Evolutionary conservation across 306 rosid genomes (phyloP), one percentile per base, ranked within the genome.

Genomic region (Alnus glutinosa): DNA sequence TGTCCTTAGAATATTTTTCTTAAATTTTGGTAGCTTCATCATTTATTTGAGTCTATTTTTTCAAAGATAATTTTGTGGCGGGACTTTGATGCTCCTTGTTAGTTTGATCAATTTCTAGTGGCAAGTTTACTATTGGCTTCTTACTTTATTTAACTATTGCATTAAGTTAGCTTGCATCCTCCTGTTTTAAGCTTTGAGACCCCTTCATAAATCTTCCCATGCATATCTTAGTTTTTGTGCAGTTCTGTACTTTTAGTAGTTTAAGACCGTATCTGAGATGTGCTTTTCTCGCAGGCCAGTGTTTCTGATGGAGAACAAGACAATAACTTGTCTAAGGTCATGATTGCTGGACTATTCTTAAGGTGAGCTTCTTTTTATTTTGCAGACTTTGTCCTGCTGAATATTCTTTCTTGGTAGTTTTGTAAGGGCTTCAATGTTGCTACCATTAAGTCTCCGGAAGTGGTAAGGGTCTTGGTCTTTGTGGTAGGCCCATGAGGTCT

Each of bases 291-390:
- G 81, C 92, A 94, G 98, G 92, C 94, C 76, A 89, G 93, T 83
- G 85, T 94, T 82, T 89, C 93, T 58, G 93, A 92, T 86, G 97
- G 92, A 87, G 89, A 87, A 73, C 81, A 81, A 79, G 97, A 90
- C 81, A 86, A 92, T 73, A 92, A 88, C 93, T 89, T 92, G 89
- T 89, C 97, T 3, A 88, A 78, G 84, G 90, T 92, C 83, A 89
- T 90, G 82, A 80, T 94, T 85, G 93, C 90, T 86, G 98, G 98
- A 81, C 85, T 94, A 44, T 90, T 94, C 82, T 75, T 94, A 80
- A 94, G 98, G 97, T 89, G 77, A 78, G 82, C 49, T 71, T 84
- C 76, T 54, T 73, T 90, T 58, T 66, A 4, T 71, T 72, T 30
- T 15, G 19, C 51, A 46, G 48, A 8, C 16, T 76, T 73, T 66